Conservation (phyloP, 495 filamentous ascomycete species). For the Penicillium tannophilum region DNA sequence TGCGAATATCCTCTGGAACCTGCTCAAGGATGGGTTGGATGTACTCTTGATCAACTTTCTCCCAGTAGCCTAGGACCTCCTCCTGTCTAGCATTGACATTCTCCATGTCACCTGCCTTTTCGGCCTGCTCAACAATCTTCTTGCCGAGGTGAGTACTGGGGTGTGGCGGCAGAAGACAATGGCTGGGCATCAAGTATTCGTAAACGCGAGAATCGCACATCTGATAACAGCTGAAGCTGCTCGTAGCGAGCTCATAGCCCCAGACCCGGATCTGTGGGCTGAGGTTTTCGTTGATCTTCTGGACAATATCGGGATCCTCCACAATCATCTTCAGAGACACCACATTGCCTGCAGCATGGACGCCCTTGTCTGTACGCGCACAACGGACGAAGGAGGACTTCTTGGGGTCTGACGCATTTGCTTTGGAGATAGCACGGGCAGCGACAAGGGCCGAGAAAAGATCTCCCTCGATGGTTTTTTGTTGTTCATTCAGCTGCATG, state of each 20-base stretch:
- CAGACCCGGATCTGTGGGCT: constrained; percentile 89
- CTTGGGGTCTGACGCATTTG: constrained; percentile 93
- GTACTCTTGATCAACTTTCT: constrained; percentile 70
- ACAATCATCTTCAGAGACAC: constrained; percentile 95
- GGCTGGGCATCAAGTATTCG: constrained; percentile 92
- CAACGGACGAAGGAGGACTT: constrained; percentile 94
- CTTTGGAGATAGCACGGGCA: constrained; percentile 91
- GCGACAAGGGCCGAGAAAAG: constrained; percentile 87
- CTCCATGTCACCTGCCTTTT: constrained; percentile 69
- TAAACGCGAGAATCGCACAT: constrained; percentile 92
- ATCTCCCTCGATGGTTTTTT: constrained; percentile 97
- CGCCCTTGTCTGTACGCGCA: constrained; percentile 95
- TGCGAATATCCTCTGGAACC: constrained; percentile 50
- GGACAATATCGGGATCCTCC: constrained; percentile 81
- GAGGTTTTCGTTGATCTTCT: constrained; percentile 86
- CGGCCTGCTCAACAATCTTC: constrained; percentile 70
- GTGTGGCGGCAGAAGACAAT: constrained; percentile 89
- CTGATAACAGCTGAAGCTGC: constrained; percentile 88
- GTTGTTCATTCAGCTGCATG: constrained; percentile 75
- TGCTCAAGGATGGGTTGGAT: constrained; percentile 71
- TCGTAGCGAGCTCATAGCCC: constrained; percentile 83
- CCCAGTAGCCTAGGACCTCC: constrained; percentile 81
- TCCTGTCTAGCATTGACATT: constrained; percentile 66
- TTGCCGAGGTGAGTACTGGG: constrained; percentile 81
- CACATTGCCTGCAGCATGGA: constrained; percentile 95